These are phyloP conservation scores for Nemania sp. DNA, from an alignment of 2,329 filamentous ascomycete species.

Conservation along the genomic window DNA sequence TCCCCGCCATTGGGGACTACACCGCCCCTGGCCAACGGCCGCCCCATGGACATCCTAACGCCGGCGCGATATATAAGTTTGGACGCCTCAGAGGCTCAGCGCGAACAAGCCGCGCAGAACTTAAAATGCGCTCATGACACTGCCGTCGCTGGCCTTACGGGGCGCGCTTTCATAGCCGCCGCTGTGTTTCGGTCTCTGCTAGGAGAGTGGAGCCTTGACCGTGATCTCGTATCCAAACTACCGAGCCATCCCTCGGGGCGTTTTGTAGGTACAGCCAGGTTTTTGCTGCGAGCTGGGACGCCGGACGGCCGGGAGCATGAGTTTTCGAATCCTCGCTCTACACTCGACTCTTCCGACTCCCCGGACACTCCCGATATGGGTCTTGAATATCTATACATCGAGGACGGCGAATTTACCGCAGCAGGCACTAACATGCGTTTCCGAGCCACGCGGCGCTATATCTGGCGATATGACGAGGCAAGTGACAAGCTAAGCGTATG, in stretches of 20 bases:
- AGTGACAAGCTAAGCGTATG: slow-evolving; percentile 69
- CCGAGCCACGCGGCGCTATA: slow-evolving; percentile 67
- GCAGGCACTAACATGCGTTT: slow-evolving; percentile 58
- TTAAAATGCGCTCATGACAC: slow-evolving; percentile 52
- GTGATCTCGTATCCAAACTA: slow-evolving; percentile 58
- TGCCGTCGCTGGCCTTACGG: slow-evolving; percentile 48
- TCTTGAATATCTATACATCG: slow-evolving; percentile 70
- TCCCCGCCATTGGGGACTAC: slow-evolving; percentile 38
- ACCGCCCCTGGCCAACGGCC: slow-evolving; percentile 43
- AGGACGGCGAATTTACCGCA: slow-evolving; percentile 68
- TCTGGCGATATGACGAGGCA: slow-evolving; percentile 70
- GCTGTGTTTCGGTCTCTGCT: slow-evolving; percentile 74
- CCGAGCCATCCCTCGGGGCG: slow-evolving; percentile 65
- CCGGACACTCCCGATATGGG: slow-evolving; percentile 43
- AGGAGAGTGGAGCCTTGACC: slow-evolving; percentile 68
- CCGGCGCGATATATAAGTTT: slow-evolving; percentile 57
- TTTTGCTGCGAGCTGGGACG: slow-evolving; percentile 66
- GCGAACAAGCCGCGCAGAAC: slow-evolving; percentile 48
- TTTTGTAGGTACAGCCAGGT: slow-evolving; percentile 67
- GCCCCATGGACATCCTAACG: slow-evolving; percentile 59
- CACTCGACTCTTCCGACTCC: slow-evolving; percentile 13
- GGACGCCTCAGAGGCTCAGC: slow-evolving; percentile 45
- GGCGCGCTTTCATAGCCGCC: slow-evolving; percentile 60
- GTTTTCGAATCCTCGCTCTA: background rate
- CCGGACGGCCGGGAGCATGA: slow-evolving; percentile 48